Evolutionary conservation across 768 basidiomycete genomes (phyloP), one percentile per base, ranked within the genome.

Genomic region (Leccinum boreale): DNA sequence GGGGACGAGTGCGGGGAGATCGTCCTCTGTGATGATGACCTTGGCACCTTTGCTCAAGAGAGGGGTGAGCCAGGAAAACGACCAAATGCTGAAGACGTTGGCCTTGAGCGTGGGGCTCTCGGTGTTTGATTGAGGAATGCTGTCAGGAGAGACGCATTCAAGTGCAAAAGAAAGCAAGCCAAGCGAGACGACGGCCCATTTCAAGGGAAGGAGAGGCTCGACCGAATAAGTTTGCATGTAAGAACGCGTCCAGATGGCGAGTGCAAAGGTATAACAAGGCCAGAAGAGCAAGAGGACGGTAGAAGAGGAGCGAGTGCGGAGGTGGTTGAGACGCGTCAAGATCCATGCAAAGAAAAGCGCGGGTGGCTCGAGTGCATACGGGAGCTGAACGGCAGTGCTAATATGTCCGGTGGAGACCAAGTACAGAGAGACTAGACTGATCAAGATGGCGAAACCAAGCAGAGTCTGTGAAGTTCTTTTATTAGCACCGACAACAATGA

Each of bases 11-110:
- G 85, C 80, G 45, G 93, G 93, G 23, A 98, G 80, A 66, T 98
- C 96, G 28, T 87, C 81, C 69, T 96, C 93, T 1, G 88, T 89
- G 57, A 98, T 86, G 68, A 81, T 85, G 53, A 82, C 73, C 5
- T 73, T 69, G 0, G 81, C 79, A 29, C 90, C 90, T 65, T 86
- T 86, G 63, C 76, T 79, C 84, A 94, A 81, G 17, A 94, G 80
- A 0, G 81, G 81, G 1, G 90, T 92, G 78, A 98, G 82, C 94
- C 94, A 98, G 0, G 78, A 74, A 67, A 98, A 98, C 1, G 85
- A 86, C 82, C 87, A 92, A 39, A 82, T 78, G 65, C 89, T 92
- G 69, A 85, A 95, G 21, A 93, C 75, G 68, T 92, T 94, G 17
- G 94, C 90, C 0, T 83, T 87, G 17, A 87, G 64, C 1, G 87